These are phyloP conservation scores for Sophora flavescens DNA, from an alignment of 306 rosid genomes.

Conservation along the genomic window DNA sequence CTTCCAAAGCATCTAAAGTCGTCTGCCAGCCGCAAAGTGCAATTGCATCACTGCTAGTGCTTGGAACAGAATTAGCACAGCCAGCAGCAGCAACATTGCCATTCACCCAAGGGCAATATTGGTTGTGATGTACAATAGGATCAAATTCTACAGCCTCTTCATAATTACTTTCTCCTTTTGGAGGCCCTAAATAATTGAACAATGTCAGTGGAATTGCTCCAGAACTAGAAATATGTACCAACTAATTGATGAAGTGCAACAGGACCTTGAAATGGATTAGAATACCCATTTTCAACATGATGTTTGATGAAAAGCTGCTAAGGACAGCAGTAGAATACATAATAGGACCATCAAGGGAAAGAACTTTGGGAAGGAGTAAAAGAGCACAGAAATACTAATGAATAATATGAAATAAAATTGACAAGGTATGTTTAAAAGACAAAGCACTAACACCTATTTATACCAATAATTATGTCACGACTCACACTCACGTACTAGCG, in stretches of 20 bases:
- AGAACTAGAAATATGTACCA: slow-evolving; percentile 33
- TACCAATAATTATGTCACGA: not conserved
- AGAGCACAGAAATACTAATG: not conserved
- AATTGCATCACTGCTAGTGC: slow-evolving; percentile 65
- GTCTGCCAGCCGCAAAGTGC: slow-evolving; percentile 96
- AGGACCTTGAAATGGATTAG: slow-evolving; percentile 22
- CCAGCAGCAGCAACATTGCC: slow-evolving; percentile 99
- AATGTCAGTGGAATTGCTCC: slow-evolving; percentile 41
- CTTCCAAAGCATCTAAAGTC: slow-evolving; percentile 92
- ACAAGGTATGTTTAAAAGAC: not conserved
- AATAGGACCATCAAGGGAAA: not conserved
- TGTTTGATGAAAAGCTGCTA: slow-evolving; percentile 10
- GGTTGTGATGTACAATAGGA: slow-evolving; percentile 90
- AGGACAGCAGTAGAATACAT: not conserved
- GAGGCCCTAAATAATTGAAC: slow-evolving; percentile 68
- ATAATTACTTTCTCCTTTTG: slow-evolving; percentile 91
- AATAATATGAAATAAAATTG: not conserved
- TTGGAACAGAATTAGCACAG: slow-evolving; percentile 58
- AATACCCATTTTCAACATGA: slow-evolving; percentile 9
- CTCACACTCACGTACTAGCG: not conserved
- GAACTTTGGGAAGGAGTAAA: no score
- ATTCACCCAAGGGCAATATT: slow-evolving; percentile 98
- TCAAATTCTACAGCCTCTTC: slow-evolving; percentile 90
- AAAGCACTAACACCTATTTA: not conserved
- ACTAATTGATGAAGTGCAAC: slow-evolving; percentile 24